phyloP scores from a whole-genome alignment of 108 stramenopile species.

The Pseudonitzschia delicatissima region DNA sequence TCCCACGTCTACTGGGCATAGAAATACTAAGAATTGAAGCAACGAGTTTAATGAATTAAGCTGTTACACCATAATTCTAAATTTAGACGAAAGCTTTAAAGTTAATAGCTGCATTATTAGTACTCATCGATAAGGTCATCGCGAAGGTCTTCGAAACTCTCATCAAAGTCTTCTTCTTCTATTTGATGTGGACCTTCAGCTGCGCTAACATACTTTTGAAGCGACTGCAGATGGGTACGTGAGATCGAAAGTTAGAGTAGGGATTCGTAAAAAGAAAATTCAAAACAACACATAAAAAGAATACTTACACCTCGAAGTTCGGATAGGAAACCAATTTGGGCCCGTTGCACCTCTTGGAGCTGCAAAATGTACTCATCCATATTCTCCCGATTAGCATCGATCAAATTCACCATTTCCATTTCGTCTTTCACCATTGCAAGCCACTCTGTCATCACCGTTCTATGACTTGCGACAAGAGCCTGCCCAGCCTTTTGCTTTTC shows the following conservation, averaged over 20 bases:
- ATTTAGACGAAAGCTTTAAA: no score
- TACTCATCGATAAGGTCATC: no score
- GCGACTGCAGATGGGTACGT: conserved; percentile 11
- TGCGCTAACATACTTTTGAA: conserved; percentile 25
- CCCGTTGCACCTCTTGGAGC: conserved; percentile 51
- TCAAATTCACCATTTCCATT: conserved; percentile 62
- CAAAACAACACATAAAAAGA: not conserved
- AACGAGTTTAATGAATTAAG: no score
- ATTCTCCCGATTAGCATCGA: conserved; percentile 58
- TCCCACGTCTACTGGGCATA: conserved; percentile 78
- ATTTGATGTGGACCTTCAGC: conserved; percentile 16
- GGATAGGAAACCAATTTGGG: conserved; percentile 51
- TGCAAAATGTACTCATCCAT: conserved; percentile 66
- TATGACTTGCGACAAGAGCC: conserved; percentile 52
- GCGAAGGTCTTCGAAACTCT: conserved; percentile 32
- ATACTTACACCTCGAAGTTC: conserved; percentile 47
- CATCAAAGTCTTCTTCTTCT: conserved; percentile 19
- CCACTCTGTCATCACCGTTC: conserved; percentile 55
- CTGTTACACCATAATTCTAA: no score
- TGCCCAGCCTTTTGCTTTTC: conserved; percentile 32
- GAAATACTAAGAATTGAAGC: no score
- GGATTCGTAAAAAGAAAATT: not conserved
- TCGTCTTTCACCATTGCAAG: conserved; percentile 71
- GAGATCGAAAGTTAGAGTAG: not conserved
- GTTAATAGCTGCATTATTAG: no score